phyloP scores from a whole-genome alignment of 208 protist species.

The Trypanosoma brucei region DNA sequence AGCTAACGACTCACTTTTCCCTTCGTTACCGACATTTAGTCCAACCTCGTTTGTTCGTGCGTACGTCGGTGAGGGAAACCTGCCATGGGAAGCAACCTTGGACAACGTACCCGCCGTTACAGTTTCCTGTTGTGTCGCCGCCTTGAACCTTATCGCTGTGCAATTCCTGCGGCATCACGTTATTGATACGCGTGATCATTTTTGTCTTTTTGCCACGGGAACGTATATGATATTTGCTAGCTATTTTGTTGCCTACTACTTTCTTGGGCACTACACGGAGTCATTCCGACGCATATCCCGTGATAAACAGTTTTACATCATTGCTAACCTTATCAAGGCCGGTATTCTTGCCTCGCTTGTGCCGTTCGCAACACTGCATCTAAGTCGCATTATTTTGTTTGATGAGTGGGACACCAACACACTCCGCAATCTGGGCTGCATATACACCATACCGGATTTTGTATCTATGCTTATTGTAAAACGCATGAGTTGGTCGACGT shows the following conservation, averaged over 20 bases:
- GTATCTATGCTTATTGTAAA: slow-evolving; percentile 88
- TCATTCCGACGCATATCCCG: slow-evolving; percentile 83
- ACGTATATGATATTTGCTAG: slow-evolving; percentile 83
- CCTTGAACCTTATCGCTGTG: slow-evolving; percentile 64
- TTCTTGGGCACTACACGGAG: slow-evolving; percentile 66
- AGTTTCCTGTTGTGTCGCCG: slow-evolving; percentile 56
- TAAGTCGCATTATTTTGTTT: slow-evolving; percentile 77
- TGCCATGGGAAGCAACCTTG: slow-evolving; percentile 56
- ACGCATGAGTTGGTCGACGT: slow-evolving; percentile 88
- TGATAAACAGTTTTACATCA: slow-evolving; percentile 92
- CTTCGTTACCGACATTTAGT: slow-evolving; percentile 62
- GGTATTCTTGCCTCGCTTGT: slow-evolving; percentile 87
- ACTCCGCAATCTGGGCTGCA: slow-evolving; percentile 89
- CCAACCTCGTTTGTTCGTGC: slow-evolving; percentile 81
- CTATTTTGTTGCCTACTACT: slow-evolving; percentile 90
- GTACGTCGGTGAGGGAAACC: slow-evolving; percentile 41
- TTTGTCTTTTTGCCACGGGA: slow-evolving; percentile 83
- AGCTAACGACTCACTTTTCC: slow-evolving; percentile 10
- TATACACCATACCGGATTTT: slow-evolving; percentile 91
- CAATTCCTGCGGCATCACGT: slow-evolving; percentile 83
- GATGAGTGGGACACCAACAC: slow-evolving; percentile 83
- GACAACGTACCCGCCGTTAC: slow-evolving; percentile 59
- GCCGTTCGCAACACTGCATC: slow-evolving; percentile 73
- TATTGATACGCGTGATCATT: slow-evolving; percentile 79
- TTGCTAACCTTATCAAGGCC: slow-evolving; percentile 88